Conservation (phyloP, 1,284 basidiomycete species). For the Schizophyllum amplum region DNA sequence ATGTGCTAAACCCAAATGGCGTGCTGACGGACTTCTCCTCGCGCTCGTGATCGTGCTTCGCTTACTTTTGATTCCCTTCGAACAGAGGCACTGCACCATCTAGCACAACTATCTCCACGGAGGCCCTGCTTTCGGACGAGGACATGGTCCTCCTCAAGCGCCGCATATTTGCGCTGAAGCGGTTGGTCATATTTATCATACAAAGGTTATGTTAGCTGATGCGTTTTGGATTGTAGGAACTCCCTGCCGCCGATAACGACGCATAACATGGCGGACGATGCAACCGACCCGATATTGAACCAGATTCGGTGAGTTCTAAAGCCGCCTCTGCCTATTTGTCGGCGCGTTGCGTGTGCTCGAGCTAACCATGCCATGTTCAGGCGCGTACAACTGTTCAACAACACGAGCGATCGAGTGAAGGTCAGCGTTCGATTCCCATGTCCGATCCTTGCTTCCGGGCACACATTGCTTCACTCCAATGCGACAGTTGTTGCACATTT, state of each 20-base stretch:
- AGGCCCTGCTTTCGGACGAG: slow-evolving; percentile 79
- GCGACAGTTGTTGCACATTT: too few species aligned
- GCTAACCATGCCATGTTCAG: slow-evolving; percentile 5
- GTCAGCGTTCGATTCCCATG: background rate
- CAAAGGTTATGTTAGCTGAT: too few species aligned
- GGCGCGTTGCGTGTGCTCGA: background rate
- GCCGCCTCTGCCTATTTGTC: slow-evolving; percentile 3
- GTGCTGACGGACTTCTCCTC: background rate
- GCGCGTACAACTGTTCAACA: slow-evolving; percentile 49
- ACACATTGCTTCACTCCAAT: too few species aligned
- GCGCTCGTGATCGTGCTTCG: background rate
- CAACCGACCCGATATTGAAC: slow-evolving; percentile 87
- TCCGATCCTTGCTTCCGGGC: too few species aligned
- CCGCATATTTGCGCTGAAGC: slow-evolving; percentile 92
- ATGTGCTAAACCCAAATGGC: background rate
- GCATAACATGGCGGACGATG: slow-evolving; percentile 97
- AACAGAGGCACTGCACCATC: background rate
- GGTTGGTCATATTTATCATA: too few species aligned
- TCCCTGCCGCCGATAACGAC: slow-evolving; percentile 90
- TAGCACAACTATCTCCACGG: slow-evolving; percentile 42
- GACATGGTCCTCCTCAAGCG: slow-evolving; percentile 96
- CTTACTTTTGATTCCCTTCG: background rate
- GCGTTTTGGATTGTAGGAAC: too few species aligned
- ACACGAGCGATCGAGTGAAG: slow-evolving; percentile 41
- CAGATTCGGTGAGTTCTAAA: slow-evolving; percentile 94